Conservation (phyloP, 371 early-diverging fungal species). For the Mortierella sp. region DNA sequence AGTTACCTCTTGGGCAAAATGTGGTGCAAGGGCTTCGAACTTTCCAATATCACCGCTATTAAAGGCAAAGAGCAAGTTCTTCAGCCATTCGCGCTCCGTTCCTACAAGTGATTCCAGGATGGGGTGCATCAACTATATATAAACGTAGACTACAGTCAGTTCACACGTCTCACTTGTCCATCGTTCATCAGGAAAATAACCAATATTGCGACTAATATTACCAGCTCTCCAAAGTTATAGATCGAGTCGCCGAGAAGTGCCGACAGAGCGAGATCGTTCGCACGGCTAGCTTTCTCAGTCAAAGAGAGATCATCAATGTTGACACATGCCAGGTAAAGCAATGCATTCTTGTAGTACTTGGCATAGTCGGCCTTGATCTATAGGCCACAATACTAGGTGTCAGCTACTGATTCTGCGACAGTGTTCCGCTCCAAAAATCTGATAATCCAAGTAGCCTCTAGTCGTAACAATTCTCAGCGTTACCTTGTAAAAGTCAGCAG, state of each 20-base stretch:
- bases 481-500: conserved; percentile 96
- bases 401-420: background rate
- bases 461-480: background rate
- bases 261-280: conserved; percentile 91
- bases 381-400: background rate
- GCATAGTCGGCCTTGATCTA: conserved; percentile 92
- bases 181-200: background rate
- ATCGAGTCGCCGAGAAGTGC: conserved; percentile 95
- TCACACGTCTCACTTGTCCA: background rate
- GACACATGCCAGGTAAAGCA: conserved; percentile 94
- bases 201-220: conserved; percentile 52
- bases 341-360: conserved; percentile 94
- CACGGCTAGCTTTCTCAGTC: conserved; percentile 86
- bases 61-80: conserved; percentile 89
- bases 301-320: conserved; percentile 81
- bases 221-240: conserved; percentile 99
- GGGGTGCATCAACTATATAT: conserved; percentile 89
- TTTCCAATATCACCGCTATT: conserved; percentile 95
- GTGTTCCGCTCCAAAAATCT: background rate
- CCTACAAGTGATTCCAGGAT: conserved; percentile 86
- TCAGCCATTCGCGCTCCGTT: conserved; percentile 90
- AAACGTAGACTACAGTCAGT: conserved; percentile 1
- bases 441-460: background rate
- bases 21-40: conserved; percentile 84
- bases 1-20: conserved; percentile 80